Base-by-base conservation (phyloP, 108 stramenopile genomes). In the Cylindrotheca closterium region DNA sequence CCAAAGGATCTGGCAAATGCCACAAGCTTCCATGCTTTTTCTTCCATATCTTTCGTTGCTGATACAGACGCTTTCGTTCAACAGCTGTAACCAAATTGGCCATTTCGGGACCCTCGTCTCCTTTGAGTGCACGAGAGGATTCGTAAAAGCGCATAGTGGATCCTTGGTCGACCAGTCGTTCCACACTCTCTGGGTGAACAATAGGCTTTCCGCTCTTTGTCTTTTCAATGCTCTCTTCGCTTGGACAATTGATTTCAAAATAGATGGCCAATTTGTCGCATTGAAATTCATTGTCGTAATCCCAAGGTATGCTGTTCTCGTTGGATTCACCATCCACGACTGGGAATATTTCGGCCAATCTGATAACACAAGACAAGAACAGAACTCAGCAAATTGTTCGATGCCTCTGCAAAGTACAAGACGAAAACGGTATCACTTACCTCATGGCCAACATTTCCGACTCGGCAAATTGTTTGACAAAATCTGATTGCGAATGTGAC, bases 101-200 rank as follows among this genome's bases (percentile, higher is more conserved):
- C 81, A 89, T 88, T 55, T 90, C 94, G 0, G 75, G 78, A 17
- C 94, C 94, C 75, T 95, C 94, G 51, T 90, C 91, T 51, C 94
- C 94, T 70, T 89, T 87, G 19, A 95, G 55, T 8, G 94, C 94
- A 21, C 94, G 79, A 8, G 88, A 86, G 18, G 88, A 60, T 59
- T 92, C 94, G 61, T 88, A 95, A 63, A 92, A 95, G 47, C 83
- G 80, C 87, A 95, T 92, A 3, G 82, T 72, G 2, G 80, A 70
- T 30, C 78, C 87, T 72, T 86, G 87, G 70, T 88, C 81, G 25
- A 46, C 69, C 27, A 89, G 74, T 7, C 65, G 60, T 67, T 90
- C 86, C 8, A 93, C 92, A 33, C 54, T 60, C 45, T 93, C 92
- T 3, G 92, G 92, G 66, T 93, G 92, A 18, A 88, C 65, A 4